Percentiles rank a stretch among this genome's conserved stretches.
phyloP scores from a whole-genome alignment of 345 rosid species.

The Clausena lansium region DNA sequence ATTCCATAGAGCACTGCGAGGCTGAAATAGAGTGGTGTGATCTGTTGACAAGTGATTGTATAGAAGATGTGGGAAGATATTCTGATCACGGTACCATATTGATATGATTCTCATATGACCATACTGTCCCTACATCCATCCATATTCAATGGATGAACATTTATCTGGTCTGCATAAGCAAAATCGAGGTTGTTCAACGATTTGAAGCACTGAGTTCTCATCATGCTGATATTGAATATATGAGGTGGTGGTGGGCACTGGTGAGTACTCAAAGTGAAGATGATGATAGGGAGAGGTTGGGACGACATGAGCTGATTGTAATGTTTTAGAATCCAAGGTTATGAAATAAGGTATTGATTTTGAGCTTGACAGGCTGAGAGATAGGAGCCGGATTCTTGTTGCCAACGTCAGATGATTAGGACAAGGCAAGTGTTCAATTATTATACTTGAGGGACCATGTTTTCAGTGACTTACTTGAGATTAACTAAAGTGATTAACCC shows the following conservation, averaged over 20 bases:
- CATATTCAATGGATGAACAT: background rate
- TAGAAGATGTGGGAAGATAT: background rate
- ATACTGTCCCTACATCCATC: background rate
- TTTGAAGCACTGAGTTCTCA: background rate
- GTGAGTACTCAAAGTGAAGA: slow-evolving; percentile 6
- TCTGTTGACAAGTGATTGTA: background rate
- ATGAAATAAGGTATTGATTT: background rate
- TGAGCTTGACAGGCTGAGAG: slow-evolving; percentile 1
- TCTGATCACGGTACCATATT: background rate
- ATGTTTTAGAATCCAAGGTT: slow-evolving; percentile 20
- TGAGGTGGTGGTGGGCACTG: background rate
- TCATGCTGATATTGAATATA: background rate
- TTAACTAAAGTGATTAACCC: background rate
- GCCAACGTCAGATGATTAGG: slow-evolving; percentile 21
- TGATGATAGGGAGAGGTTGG: background rate
- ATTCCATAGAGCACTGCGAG: background rate
- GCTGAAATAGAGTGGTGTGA: background rate
- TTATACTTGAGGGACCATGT: slow-evolving; percentile 17
- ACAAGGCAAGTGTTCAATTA: slow-evolving; percentile 23
- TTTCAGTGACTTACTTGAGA: slow-evolving; percentile 12
- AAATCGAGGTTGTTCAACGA: background rate
- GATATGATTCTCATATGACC: background rate
- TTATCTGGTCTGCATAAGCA: background rate
- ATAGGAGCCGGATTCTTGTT: slow-evolving; percentile 13
- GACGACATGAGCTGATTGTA: slow-evolving; percentile 7